Base-by-base conservation (phyloP, 106 monocot genomes). In the Dendrobium huoshanense region DNA sequence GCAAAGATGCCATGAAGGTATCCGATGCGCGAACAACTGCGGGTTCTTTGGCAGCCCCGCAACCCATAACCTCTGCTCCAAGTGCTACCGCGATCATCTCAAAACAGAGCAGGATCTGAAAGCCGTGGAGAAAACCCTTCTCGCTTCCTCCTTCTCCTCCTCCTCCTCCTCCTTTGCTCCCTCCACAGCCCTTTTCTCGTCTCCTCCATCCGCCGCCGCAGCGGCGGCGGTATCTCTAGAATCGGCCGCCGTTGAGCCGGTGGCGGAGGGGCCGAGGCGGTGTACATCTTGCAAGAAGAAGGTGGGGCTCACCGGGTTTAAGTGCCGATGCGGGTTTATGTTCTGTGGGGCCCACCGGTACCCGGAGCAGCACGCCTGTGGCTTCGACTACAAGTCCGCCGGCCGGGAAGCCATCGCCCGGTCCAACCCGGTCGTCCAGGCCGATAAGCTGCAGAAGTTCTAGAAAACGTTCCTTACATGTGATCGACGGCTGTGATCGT, bases 11-110 rank as follows among this genome's bases (percentile, higher is more conserved):
- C 85, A 88, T 64, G 88, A 88, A 41, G 83, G 80, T 0, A 82
- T 77, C 19, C 77, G 49, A 41, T 88, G 88, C 85, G 82, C 85
- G 25, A 88, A 88, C 85, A 88, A 88, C 82, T 88, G 88, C 67
- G 85, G 88, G 6, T 88, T 85, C 80, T 88, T 88, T 70, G 88
- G 85, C 5, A 78, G 77, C 64, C 85, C 88, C 1, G 85, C 85
- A 0, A 85, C 88, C 18, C 67, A 80, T 41, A 61, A 83, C 75
- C 85, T 88, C 80, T 88, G 88, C 83, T 88, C 88, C 65, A 88
- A 85, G 19, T 88, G 88, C 78, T 85, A 78, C 83, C 79, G 77
- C 59, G 85, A 85, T 25, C 70, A 80, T 55, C 80, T 76, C 24
- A 82, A 81, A 72, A 84, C 81, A 6, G 70, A 80, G 72, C 67